Evolutionary conservation across 1,284 basidiomycete species (phyloP), one percentile per base, ranked within the genome.

Genomic region (Ceratobasidium sp.): DNA sequence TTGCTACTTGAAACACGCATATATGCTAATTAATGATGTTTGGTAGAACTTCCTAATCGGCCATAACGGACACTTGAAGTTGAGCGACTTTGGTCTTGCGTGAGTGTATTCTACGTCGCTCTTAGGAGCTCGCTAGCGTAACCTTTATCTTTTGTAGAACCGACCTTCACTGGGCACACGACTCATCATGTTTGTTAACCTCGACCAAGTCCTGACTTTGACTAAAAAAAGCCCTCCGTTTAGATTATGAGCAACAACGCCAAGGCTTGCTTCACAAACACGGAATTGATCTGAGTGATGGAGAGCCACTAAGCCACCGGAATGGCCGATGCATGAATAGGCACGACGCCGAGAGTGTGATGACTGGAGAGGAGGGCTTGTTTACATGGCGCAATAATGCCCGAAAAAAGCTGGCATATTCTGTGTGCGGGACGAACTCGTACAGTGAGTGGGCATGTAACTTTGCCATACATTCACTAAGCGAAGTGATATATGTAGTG

Each of bases 301-400:
- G 87, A 46, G 83, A 88, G 69, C 83, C 84, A 75, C 89, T 91
- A 79, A 89, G 87, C 77, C 32, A 71, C 67, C 85, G 83, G 78
- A 87, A 87, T 80, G 91, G 91, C 38, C 90, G 86, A 78, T 89
- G 89, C 73, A 86, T 96, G 86, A 87, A 91, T 79, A 89, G 86
- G 77, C 89, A 88, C 80, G 91, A 94, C 76, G 84, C 94, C 58
- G 92, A 95, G 80, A 83, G 87, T 74, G 85, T 94, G 76, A 92
- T 94, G 89, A 91, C 91, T 38, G 88, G 89, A 73, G 79, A 80
- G 76, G 86, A 91, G 74, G 91, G 93, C 21, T 83, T 97, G 75
- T 92, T 97, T 80, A 97, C 95, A 55, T 98, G 94, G 94, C 85
- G 96, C 76, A 96, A 98, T 81, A 94, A 92, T 85, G 93, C 96